phyloP scores from a whole-genome alignment of 108 stramenopile genomes.

The Fragilaria crotonensis region DNA sequence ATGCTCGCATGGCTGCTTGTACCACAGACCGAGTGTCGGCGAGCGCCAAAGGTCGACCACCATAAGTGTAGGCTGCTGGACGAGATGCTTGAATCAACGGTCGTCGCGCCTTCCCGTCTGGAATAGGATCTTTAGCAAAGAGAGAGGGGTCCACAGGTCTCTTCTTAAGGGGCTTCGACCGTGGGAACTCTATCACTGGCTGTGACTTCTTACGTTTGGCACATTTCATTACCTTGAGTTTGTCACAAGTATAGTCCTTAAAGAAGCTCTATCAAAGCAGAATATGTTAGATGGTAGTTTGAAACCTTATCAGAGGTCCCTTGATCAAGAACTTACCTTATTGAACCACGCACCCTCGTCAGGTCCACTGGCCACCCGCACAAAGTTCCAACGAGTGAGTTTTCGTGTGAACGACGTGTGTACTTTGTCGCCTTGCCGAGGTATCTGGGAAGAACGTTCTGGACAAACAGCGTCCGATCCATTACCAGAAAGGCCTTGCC shows the following conservation, averaged over 20 bases:
- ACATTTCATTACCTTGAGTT: background rate
- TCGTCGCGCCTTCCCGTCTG: background rate
- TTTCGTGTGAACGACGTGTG: constrained; percentile 14
- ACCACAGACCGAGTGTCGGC: background rate
- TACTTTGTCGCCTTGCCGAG: constrained; percentile 21
- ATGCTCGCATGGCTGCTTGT: background rate
- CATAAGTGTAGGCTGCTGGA: background rate
- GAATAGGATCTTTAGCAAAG: background rate
- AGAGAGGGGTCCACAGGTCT: background rate
- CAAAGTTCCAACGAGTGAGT: constrained; percentile 16
- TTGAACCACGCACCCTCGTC: constrained; percentile 18
- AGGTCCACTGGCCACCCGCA: constrained; percentile 11
- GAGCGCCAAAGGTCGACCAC: background rate
- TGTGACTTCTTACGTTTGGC: background rate
- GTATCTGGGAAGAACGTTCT: constrained; percentile 40
- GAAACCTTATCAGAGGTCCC: background rate
- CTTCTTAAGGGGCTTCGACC: background rate
- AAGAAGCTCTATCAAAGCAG: background rate
- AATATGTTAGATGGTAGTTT: background rate
- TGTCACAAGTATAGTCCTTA: background rate
- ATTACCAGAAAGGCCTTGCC: constrained; percentile 52
- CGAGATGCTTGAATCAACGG: background rate
- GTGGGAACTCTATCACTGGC: background rate
- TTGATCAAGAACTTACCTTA: background rate
- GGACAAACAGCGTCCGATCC: constrained; percentile 43